Conservation (phyloP, 2,329 filamentous ascomycete species). For the Arachnomyces sp. region DNA sequence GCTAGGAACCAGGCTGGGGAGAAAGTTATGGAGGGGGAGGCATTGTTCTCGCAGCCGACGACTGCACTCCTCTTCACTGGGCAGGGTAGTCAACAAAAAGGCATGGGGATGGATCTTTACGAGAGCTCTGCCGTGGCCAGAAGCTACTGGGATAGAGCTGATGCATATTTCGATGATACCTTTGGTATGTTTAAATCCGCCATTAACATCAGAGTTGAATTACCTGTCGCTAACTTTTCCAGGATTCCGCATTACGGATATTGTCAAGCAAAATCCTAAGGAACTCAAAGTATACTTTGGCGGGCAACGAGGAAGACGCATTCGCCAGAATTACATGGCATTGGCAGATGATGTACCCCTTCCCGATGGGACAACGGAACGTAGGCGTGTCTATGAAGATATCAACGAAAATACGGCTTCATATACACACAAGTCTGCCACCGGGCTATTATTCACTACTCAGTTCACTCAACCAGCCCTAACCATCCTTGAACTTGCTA, state of each 20-base stretch:
- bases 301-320: constrained; percentile 23
- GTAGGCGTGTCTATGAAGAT: constrained; percentile 8
- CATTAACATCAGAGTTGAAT: neutral
- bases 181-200: constrained; percentile 24
- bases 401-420: constrained; percentile 17
- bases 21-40: constrained; percentile 24
- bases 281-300: constrained; percentile 31
- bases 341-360: constrained; percentile 8
- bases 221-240: neutral
- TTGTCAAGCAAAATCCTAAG: constrained; percentile 34
- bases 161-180: constrained; percentile 25
- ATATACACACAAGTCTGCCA: constrained; percentile 20
- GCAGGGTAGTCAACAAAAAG: constrained; percentile 32
- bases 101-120: constrained; percentile 41
- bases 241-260: constrained; percentile 27
- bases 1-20: constrained; percentile 24
- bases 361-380: neutral
- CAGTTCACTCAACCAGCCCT: constrained; percentile 31
- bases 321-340: constrained; percentile 28
- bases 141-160: constrained; percentile 30
- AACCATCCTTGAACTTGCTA: constrained; percentile 23
- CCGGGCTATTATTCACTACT: constrained; percentile 26
- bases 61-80: constrained; percentile 37
- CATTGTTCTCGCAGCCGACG: constrained; percentile 22
- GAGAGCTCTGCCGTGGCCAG: constrained; percentile 22